Percentiles rank a stretch among this genome's conserved stretches.
phyloP scores from a whole-genome alignment of 2,329 filamentous ascomycete genomes.

The Penicillium glabrum region DNA sequence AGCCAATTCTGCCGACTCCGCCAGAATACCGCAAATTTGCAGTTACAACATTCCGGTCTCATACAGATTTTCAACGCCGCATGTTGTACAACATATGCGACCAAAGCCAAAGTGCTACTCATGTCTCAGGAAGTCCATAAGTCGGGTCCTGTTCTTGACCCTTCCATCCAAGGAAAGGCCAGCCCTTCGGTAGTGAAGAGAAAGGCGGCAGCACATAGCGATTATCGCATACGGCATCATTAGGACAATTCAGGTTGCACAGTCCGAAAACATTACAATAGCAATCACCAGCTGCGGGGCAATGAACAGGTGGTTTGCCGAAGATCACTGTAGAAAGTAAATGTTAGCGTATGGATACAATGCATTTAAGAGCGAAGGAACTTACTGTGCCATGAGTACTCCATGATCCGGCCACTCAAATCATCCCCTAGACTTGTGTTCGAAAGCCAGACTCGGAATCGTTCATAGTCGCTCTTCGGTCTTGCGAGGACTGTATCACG shows the following conservation, averaged over 20 bases:
- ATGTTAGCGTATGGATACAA: background rate
- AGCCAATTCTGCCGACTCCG: background rate
- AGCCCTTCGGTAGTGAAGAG: slow-evolving; percentile 59
- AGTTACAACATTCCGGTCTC: background rate
- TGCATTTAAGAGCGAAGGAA: slow-evolving; percentile 8
- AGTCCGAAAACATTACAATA: slow-evolving; percentile 68
- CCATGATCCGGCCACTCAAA: slow-evolving; percentile 55
- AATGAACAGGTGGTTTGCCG: slow-evolving; percentile 58
- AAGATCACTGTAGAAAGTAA: slow-evolving; percentile 52
- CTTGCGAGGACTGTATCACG: slow-evolving; percentile 47
- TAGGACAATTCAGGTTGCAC: slow-evolving; percentile 49
- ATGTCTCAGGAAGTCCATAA: slow-evolving; percentile 31
- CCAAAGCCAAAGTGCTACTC: slow-evolving; percentile 1
- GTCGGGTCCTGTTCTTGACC: slow-evolving; percentile 37
- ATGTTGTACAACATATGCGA: background rate
- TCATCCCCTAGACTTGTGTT: slow-evolving; percentile 49
- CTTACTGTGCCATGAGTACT: slow-evolving; percentile 62
- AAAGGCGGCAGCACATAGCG: slow-evolving; percentile 61
- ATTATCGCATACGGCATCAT: slow-evolving; percentile 51
- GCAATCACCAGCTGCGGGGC: slow-evolving; percentile 61
- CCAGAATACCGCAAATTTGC: background rate
- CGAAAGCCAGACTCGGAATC: slow-evolving; percentile 51
- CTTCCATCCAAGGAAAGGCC: slow-evolving; percentile 60
- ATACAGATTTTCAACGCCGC: background rate
- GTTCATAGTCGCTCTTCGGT: slow-evolving; percentile 50